phyloP scores from a whole-genome alignment of 148 eudicot genomes.

The Selenicereus undatus region DNA sequence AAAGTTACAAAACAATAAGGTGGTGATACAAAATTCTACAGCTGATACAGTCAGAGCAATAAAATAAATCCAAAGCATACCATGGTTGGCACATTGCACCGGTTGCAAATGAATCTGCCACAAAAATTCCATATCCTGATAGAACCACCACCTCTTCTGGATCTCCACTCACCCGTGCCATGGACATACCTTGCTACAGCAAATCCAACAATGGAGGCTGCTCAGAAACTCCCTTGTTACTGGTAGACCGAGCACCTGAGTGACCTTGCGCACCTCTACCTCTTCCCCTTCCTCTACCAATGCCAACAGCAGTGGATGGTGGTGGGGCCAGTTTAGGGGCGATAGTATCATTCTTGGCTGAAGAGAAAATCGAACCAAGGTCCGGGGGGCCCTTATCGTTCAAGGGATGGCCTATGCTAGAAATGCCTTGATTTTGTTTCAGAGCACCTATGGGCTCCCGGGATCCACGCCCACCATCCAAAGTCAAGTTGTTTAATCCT shows the following conservation, averaged over 20 bases:
- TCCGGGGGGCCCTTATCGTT: conserved; percentile 40
- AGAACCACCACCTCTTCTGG: neutral
- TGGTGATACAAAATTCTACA: conserved; percentile 14
- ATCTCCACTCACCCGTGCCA: neutral
- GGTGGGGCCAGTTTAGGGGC: conserved; percentile 92
- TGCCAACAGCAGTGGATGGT: conserved; percentile 72
- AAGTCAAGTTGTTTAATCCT: conserved; percentile 29
- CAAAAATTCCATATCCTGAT: conserved; percentile 14
- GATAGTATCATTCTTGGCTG: conserved; percentile 49
- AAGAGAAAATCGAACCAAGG: conserved; percentile 68
- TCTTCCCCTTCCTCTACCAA: conserved; percentile 60
- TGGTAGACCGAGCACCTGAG: conserved; percentile 31
- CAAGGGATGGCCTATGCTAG: conserved; percentile 25
- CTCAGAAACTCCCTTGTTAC: conserved; percentile 38
- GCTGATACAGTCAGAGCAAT: conserved; percentile 15
- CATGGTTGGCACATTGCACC: conserved; percentile 2
- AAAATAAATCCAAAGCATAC: neutral
- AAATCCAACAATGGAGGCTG: conserved; percentile 88
- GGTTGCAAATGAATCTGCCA: conserved; percentile 9
- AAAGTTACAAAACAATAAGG: conserved; percentile 14
- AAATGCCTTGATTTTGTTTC: conserved; percentile 50
- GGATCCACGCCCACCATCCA: conserved; percentile 31
- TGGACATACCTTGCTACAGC: conserved; percentile 34
- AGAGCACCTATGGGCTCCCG: conserved; percentile 47
- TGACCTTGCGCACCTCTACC: conserved; percentile 71